phyloP scores from a whole-genome alignment of 169 alveolate species.

The Plasmodium inui region DNA sequence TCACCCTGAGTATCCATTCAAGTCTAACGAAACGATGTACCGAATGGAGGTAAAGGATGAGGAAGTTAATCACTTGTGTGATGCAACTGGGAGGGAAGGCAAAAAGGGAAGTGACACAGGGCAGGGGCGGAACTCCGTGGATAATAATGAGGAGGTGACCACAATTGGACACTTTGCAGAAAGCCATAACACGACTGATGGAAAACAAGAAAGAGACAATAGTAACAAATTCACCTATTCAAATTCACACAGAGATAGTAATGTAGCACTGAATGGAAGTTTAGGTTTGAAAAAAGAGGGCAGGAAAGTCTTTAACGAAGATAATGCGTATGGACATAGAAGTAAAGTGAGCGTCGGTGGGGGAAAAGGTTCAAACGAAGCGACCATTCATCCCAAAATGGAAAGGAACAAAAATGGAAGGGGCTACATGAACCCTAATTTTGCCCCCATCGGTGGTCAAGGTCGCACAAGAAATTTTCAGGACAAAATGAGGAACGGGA shows the following conservation, averaged over 20 bases:
- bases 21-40: constrained; percentile 1
- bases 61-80: background rate
- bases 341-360: background rate
- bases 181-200: background rate
- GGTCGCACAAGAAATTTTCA: background rate
- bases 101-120: background rate
- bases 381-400: constrained; percentile 3
- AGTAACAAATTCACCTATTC: background rate
- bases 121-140: background rate
- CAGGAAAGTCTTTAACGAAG: background rate
- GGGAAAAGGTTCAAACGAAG: constrained; percentile 16
- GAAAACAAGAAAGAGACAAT: background rate
- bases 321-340: background rate
- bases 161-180: background rate
- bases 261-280: constrained; percentile 6
- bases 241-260: constrained; percentile 9
- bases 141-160: background rate
- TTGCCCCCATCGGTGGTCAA: background rate
- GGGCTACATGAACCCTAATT: background rate
- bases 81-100: background rate
- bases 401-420: background rate
- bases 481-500: constrained; percentile 12
- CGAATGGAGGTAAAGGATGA: constrained; percentile 10
- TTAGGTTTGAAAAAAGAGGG: background rate
- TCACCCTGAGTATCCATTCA: background rate